Percentiles rank a stretch among this genome's conserved stretches.
Conservation (phyloP, 1,139 yeast species). For the Yamadazyma mexicana region DNA sequence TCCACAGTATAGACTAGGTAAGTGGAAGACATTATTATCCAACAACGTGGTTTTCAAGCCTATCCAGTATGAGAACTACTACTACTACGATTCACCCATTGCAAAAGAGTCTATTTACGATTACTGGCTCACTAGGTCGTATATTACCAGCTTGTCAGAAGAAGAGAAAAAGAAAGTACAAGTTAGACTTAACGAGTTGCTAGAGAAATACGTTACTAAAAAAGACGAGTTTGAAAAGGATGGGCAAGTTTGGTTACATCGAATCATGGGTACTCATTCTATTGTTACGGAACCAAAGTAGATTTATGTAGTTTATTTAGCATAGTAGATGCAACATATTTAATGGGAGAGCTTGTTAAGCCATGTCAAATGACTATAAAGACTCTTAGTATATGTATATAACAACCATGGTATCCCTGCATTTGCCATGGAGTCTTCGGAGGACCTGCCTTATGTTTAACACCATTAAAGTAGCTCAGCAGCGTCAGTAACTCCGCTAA, state of each 20-base stretch:
- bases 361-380: too few species aligned
- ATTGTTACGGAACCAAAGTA: conserved; percentile 10
- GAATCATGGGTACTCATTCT: conserved; percentile 30
- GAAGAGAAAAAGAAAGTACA: conserved; percentile 33
- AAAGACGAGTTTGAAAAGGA: conserved; percentile 17
- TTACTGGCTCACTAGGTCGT: conserved; percentile 61
- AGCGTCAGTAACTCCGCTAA: too few species aligned
- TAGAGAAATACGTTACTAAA: conserved; percentile 18
- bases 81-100: conserved; percentile 31
- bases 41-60: conserved; percentile 23
- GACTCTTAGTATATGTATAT: too few species aligned
- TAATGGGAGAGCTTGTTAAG: too few species aligned
- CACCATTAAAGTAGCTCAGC: too few species aligned
- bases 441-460: too few species aligned
- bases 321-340: too few species aligned
- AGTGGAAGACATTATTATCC: conserved; percentile 47
- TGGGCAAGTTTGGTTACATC: conserved; percentile 18
- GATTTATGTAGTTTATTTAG: too few species aligned
- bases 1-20: conserved; percentile 58
- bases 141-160: conserved; percentile 48
- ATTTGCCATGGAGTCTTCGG: too few species aligned
- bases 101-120: conserved; percentile 39
- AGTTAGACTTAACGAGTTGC: conserved; percentile 25
- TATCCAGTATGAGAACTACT: conserved; percentile 30
- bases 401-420: too few species aligned